Evolutionary conservation across 2,329 filamentous ascomycete genomes (phyloP).

Genomic region (Akanthomyces uredinophilus): DNA sequence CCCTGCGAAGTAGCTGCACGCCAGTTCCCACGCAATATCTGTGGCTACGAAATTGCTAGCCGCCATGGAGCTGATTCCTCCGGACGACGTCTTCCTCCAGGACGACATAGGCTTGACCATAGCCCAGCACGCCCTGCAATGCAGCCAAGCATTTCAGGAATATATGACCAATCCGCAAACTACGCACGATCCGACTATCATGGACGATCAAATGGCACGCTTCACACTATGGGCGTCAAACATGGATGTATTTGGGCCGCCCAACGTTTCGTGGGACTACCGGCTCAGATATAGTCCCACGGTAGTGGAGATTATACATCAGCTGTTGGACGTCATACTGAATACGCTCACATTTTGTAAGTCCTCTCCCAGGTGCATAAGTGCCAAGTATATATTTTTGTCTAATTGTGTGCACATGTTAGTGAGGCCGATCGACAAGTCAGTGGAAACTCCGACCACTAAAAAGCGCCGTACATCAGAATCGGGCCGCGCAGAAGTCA

Average conservation of each 20-base stretch:
- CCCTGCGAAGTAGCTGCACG: too few relatives aligned
- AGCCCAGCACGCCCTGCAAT: not conserved
- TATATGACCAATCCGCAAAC: not conserved
- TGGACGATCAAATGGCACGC: not conserved
- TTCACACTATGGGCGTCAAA: not conserved
- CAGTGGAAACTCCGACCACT: not conserved
- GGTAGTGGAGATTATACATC: not conserved
- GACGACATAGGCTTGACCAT: too few relatives aligned
- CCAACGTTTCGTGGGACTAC: not conserved
- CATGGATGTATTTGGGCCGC: not conserved
- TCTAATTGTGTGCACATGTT: not conserved
- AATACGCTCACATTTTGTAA: not conserved
- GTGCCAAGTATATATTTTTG: not conserved
- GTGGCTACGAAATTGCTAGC: too few relatives aligned
- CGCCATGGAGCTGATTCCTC: too few relatives aligned
- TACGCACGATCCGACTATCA: not conserved
- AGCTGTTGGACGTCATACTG: not conserved
- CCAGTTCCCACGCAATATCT: too few relatives aligned
- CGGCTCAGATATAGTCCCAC: not conserved
- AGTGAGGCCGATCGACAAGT: not conserved
- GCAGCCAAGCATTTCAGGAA: not conserved
- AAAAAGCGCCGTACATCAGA: not conserved
- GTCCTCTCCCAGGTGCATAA: too few relatives aligned
- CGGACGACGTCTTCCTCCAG: too few relatives aligned
- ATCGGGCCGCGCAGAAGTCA: not conserved